Percentiles rank a stretch among this genome's conserved stretches.
Evolutionary conservation across 2,329 filamentous ascomycete species (phyloP).

Genomic region (Aureobasidium lini): DNA sequence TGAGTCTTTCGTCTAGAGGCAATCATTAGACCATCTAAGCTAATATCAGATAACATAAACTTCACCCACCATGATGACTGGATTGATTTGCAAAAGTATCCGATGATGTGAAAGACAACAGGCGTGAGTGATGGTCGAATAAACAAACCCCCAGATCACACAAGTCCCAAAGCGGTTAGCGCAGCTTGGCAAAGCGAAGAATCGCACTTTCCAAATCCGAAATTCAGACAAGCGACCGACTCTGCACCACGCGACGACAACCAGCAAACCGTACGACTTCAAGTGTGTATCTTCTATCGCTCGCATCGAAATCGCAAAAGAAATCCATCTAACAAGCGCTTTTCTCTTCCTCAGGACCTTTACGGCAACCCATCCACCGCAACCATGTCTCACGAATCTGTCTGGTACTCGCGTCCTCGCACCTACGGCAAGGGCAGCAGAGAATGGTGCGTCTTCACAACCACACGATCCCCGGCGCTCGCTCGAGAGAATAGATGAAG

Average conservation of each 20-base stretch:
- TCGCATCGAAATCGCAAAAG: not conserved
- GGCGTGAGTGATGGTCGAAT: not conserved
- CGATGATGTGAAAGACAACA: not conserved
- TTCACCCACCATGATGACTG: not conserved
- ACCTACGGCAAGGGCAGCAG: constrained; percentile 95
- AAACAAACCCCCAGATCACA: constrained; percentile 1
- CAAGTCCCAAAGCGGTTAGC: not conserved
- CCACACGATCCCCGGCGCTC: not conserved
- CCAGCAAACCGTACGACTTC: constrained; percentile 14
- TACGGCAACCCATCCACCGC: constrained; percentile 27
- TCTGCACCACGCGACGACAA: constrained; percentile 12
- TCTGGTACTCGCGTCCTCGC: constrained; percentile 98
- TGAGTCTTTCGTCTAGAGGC: constrained; percentile 46
- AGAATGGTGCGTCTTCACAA: constrained; percentile 63
- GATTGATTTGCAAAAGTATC: not conserved
- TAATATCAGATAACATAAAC: not conserved
- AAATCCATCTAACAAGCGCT: constrained; percentile 9
- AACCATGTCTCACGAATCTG: constrained; percentile 85
- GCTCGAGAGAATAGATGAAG: not conserved
- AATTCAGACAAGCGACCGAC: not conserved
- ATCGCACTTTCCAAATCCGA: not conserved
- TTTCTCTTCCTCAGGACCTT: constrained; percentile 9
- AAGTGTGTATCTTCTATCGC: constrained; percentile 10
- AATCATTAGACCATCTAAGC: not conserved
- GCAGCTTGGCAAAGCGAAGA: not conserved